A percentile compares a stretch with the other conserved stretches of the same genome.
Evolutionary conservation across 2,329 filamentous ascomycete species (phyloP).

Genomic region (Mariannaea sp.): DNA sequence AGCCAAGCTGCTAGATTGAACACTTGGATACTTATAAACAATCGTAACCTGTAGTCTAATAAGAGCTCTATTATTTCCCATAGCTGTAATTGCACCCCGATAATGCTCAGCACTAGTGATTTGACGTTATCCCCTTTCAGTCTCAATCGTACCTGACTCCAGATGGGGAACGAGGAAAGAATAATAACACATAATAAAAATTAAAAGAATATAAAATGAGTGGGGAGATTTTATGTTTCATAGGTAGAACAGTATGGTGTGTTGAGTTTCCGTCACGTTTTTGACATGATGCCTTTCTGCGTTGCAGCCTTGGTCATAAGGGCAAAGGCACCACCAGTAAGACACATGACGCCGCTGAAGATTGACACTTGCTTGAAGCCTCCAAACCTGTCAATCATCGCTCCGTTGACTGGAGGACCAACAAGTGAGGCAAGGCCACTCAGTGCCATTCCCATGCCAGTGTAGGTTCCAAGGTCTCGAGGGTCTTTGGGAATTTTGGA

Average conservation of each 20-base stretch:
- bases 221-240: neutral
- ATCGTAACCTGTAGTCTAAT: no score
- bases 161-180: no score
- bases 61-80: no score
- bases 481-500: constrained; percentile 41
- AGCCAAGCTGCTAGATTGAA: no score
- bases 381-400: constrained; percentile 45
- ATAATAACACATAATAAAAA: no score
- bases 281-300: constrained; percentile 12
- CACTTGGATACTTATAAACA: no score
- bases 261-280: neutral
- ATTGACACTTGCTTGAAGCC: constrained; percentile 35
- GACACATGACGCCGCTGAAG: constrained; percentile 29
- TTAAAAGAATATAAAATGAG: neutral
- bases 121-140: no score
- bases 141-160: no score
- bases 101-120: no score
- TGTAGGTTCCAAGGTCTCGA: constrained; percentile 54
- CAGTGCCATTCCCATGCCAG: constrained; percentile 56
- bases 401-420: constrained; percentile 43
- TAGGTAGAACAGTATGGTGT: neutral
- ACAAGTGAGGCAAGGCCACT: constrained; percentile 51
- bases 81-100: no score
- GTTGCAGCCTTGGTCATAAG: constrained; percentile 20
- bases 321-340: constrained; percentile 27